phyloP scores from a whole-genome alignment of 805 yeast species.

The Kockiozyma suomiensis region DNA sequence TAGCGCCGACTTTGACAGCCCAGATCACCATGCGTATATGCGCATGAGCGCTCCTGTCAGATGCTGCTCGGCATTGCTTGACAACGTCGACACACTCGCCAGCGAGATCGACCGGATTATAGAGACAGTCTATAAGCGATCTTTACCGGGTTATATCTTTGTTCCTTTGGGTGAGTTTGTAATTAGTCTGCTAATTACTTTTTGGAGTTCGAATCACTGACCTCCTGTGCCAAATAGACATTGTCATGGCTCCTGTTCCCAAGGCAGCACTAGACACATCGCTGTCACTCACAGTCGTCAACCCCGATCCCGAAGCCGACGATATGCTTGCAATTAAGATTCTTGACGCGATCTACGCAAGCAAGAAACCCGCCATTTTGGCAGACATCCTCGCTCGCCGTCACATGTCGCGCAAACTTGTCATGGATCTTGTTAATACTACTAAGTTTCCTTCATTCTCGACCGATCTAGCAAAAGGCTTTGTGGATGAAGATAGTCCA shows the following conservation, averaged over 20 bases:
- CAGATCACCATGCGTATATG: conserved; percentile 70
- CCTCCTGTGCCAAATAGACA: no score
- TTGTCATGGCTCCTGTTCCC: conserved; percentile 32
- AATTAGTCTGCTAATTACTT: conserved; percentile 1
- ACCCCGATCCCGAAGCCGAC: conserved; percentile 38
- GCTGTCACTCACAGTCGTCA: conserved; percentile 40
- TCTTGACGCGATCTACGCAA: conserved; percentile 52
- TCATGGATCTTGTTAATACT: conserved; percentile 53
- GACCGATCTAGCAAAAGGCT: conserved; percentile 70
- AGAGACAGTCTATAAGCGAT: conserved; percentile 53
- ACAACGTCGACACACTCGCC: conserved; percentile 52
- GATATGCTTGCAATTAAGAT: conserved; percentile 50
- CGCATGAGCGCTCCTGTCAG: conserved; percentile 60
- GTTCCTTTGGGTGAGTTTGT: conserved; percentile 67
- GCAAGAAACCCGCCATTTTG: conserved; percentile 64
- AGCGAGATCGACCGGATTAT: conserved; percentile 71
- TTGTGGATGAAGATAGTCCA: conserved; percentile 67
- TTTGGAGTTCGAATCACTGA: no score
- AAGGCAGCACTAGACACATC: conserved; percentile 45
- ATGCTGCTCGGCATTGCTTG: conserved; percentile 57
- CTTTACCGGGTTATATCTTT: conserved; percentile 81
- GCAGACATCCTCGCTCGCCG: conserved; percentile 74
- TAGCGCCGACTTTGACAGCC: conserved; percentile 44
- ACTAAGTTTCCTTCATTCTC: conserved; percentile 59
- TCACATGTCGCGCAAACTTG: conserved; percentile 50